Evolutionary conservation across 139 green algal species (phyloP), one percentile per base, ranked within the genome.

Genomic region (Chlorella sorokiniana): DNA sequence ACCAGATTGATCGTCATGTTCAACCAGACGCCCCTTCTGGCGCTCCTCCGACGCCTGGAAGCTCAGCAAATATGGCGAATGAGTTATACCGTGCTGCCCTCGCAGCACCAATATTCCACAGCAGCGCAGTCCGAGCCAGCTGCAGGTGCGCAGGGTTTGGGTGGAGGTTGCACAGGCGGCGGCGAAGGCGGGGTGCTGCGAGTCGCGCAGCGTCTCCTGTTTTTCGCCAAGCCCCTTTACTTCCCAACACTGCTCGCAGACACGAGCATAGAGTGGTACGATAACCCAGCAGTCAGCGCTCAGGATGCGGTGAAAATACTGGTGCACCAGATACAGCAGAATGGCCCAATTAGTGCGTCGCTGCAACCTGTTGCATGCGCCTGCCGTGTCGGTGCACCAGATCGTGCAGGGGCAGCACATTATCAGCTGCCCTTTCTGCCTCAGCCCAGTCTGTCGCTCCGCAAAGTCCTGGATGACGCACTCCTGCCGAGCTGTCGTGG

Each of bases 51-150:
- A 23, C 68, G 77, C 27, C 76, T 87, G 42, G 83, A 87, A 54
- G 83, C 77, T 25, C 74, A 88, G 62, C 85, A 85, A 48, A 79
- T 88, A 59, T 88, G 84, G 84, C 75, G 84, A 37, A 73, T 85
- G 69, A 82, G 69, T 33, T 75, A 81, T 22, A 82, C 54, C 31
- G 61, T 79, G 59, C 48, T 79, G 40, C 51, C 52, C n/a, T 31
- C 48, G 67, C 78, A 83, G 65, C 78, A 69, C 22, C 52, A 70
- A 27, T 75, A n/a, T 23, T 33, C 70, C 18, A 40, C 70, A 10
- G 70, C 81, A 20, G 69, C 56, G 35, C 48, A 56, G 48, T 31
- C 22, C 22, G 59, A 31, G 11, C 59, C 59, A 65, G 59, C 59
- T 37, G 59, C 59, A 65, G 59, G 59, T 31, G 59, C 48, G 48